phyloP scores from a whole-genome alignment of 2,329 filamentous ascomycete genomes.

The Keithomyces neogunnii region DNA sequence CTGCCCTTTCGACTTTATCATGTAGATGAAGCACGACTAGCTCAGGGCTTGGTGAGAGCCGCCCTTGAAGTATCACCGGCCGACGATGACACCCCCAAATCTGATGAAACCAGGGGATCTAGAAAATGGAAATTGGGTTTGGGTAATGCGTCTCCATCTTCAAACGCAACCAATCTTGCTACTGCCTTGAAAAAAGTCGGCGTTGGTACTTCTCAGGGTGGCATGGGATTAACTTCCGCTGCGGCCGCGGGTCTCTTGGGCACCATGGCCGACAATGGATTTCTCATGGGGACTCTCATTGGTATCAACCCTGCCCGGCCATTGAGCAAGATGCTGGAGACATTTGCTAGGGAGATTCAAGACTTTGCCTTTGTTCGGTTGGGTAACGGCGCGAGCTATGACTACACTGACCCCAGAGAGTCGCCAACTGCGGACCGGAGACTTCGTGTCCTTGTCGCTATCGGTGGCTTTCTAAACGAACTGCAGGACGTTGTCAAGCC shows the following conservation, averaged over 20 bases:
- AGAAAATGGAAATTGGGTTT: constrained; percentile 65
- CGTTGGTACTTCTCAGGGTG: constrained; percentile 70
- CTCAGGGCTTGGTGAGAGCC: constrained; percentile 63
- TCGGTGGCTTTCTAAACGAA: constrained; percentile 73
- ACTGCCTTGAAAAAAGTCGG: constrained; percentile 70
- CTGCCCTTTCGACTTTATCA: constrained; percentile 56
- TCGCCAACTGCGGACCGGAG: constrained; percentile 52
- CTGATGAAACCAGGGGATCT: constrained; percentile 54
- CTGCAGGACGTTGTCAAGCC: constrained; percentile 60
- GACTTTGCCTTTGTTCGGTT: constrained; percentile 84
- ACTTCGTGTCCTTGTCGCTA: constrained; percentile 72
- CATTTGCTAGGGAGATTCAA: constrained; percentile 77
- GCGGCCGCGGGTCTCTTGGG: constrained; percentile 74
- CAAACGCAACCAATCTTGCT: constrained; percentile 57
- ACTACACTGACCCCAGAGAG: constrained; percentile 40
- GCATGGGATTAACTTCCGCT: constrained; percentile 63
- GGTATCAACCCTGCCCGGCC: constrained; percentile 84
- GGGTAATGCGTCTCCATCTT: constrained; percentile 29
- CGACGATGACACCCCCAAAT: constrained; percentile 23
- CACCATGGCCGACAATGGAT: constrained; percentile 66
- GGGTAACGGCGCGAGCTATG: constrained; percentile 33
- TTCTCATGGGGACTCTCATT: constrained; percentile 77
- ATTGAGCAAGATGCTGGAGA: constrained; percentile 77
- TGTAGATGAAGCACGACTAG: constrained; percentile 67
- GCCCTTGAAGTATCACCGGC: constrained; percentile 40